Conservation (phyloP, 2,329 filamentous ascomycete genomes). For the Cryphonectria carpinicola region DNA sequence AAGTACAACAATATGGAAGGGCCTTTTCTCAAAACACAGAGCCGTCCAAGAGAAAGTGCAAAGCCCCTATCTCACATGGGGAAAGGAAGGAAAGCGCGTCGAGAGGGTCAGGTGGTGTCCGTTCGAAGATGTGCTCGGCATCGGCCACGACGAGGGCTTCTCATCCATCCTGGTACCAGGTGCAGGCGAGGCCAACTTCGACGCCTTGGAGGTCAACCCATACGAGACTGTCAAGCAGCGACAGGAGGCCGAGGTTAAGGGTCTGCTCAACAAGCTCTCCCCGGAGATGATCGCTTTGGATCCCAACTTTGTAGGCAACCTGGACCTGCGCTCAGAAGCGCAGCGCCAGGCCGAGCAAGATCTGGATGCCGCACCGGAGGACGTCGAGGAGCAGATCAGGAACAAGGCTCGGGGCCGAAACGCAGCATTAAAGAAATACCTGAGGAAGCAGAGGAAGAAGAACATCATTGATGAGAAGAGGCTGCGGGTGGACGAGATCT, state of each 20-base stretch:
- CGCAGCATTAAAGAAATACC: slow-evolving; percentile 81
- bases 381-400: slow-evolving; percentile 64
- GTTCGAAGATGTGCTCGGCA: slow-evolving; percentile 88
- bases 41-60: slow-evolving; percentile 78
- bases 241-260: slow-evolving; percentile 88
- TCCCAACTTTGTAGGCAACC: slow-evolving; percentile 85
- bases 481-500: slow-evolving; percentile 81
- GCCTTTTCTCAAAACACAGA: slow-evolving; percentile 76
- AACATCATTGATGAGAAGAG: slow-evolving; percentile 97
- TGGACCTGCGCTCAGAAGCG: slow-evolving; percentile 80
- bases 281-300: slow-evolving; percentile 97
- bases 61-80: slow-evolving; percentile 92
- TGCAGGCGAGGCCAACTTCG: slow-evolving; percentile 95
- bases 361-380: slow-evolving; percentile 69
- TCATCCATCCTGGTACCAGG: slow-evolving; percentile 89
- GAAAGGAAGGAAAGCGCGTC: slow-evolving; percentile 79
- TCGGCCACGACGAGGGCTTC: slow-evolving; percentile 85
- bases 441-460: slow-evolving; percentile 88
- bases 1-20: slow-evolving; percentile 86
- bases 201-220: slow-evolving; percentile 90
- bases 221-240: slow-evolving; percentile 93
- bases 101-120: slow-evolving; percentile 91
- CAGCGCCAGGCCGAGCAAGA: slow-evolving; percentile 78
- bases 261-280: slow-evolving; percentile 88
- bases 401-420: slow-evolving; percentile 90